These are phyloP conservation scores for Knoxdaviesia proteae DNA, from an alignment of 2,329 filamentous ascomycete genomes.

Conservation along the genomic window DNA sequence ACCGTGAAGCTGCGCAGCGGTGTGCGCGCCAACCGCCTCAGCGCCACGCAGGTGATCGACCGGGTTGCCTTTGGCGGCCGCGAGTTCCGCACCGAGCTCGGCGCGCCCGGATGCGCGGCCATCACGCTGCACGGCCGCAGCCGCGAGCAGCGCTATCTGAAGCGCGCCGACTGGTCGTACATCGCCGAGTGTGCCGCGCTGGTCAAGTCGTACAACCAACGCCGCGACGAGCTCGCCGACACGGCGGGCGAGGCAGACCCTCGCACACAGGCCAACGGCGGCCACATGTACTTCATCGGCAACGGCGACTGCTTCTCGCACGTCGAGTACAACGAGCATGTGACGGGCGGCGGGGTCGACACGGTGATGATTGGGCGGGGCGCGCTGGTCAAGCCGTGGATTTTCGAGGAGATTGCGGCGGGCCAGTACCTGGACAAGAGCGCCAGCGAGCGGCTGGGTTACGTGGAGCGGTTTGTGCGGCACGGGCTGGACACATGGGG, in stretches of 20 bases:
- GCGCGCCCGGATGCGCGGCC: constrained; percentile 74
- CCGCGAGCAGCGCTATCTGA: constrained; percentile 84
- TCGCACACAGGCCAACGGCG: constrained; percentile 47
- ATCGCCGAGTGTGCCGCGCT: constrained; percentile 77
- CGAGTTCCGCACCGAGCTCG: constrained; percentile 48
- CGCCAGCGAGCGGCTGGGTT: constrained; percentile 61
- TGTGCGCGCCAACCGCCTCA: constrained; percentile 59
- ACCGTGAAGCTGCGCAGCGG: constrained; percentile 91
- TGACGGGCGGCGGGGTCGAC: constrained; percentile 64
- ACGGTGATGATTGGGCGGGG: constrained; percentile 95
- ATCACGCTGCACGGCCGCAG: constrained; percentile 87
- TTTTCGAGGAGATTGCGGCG: constrained; percentile 87
- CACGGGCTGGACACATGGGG: constrained; percentile 93
- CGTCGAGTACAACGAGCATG: constrained; percentile 60
- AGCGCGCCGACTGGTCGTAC: constrained; percentile 83
- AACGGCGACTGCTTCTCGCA: constrained; percentile 96
- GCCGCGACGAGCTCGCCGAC: constrained; percentile 46
- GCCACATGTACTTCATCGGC: constrained; percentile 74
- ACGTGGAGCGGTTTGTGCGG: constrained; percentile 74
- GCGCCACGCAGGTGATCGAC: constrained; percentile 61
- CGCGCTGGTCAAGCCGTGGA: constrained; percentile 91
- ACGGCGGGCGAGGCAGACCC: constrained; percentile 60
- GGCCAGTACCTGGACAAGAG: constrained; percentile 93
- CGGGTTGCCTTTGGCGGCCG: constrained; percentile 61
- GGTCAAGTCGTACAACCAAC: constrained; percentile 57